Evolutionary conservation across 2,329 filamentous ascomycete species (phyloP).

Genomic region (Penicillium frequentans): DNA sequence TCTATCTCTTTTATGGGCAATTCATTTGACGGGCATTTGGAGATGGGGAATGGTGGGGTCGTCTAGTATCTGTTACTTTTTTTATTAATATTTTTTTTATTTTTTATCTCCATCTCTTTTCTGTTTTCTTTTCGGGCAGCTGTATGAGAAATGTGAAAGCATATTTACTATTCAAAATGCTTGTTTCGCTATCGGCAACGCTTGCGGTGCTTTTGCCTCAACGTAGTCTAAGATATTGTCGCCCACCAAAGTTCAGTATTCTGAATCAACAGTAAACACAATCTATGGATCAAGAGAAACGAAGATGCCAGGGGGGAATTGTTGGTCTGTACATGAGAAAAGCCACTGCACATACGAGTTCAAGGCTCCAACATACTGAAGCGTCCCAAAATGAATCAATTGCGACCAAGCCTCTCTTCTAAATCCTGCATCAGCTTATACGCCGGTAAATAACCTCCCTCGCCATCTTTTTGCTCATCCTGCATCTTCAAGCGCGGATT

Average conservation of each 20-base stretch:
- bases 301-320: background rate
- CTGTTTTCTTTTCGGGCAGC: slow-evolving; percentile 3
- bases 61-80: background rate
- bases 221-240: slow-evolving; percentile 14
- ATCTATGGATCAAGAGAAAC: slow-evolving; percentile 10
- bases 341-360: background rate
- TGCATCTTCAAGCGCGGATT: slow-evolving; percentile 69
- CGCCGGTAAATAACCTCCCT: slow-evolving; percentile 26
- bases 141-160: background rate
- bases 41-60: background rate
- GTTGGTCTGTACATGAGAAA: slow-evolving; percentile 13
- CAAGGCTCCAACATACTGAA: background rate
- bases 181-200: slow-evolving; percentile 19
- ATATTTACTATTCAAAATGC: slow-evolving; percentile 18
- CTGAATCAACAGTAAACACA: slow-evolving; percentile 1
- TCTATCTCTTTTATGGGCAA: background rate
- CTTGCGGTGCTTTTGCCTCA: background rate
- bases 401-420: slow-evolving; percentile 75
- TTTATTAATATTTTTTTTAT: background rate
- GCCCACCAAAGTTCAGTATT: background rate
- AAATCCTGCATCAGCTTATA: slow-evolving; percentile 57
- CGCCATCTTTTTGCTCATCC: slow-evolving; percentile 9
- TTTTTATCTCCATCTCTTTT: background rate
- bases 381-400: slow-evolving; percentile 38
- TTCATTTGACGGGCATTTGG: no score